Base-by-base conservation (phyloP, 352 stramenopile species). In the Globisporangium barbulae region DNA sequence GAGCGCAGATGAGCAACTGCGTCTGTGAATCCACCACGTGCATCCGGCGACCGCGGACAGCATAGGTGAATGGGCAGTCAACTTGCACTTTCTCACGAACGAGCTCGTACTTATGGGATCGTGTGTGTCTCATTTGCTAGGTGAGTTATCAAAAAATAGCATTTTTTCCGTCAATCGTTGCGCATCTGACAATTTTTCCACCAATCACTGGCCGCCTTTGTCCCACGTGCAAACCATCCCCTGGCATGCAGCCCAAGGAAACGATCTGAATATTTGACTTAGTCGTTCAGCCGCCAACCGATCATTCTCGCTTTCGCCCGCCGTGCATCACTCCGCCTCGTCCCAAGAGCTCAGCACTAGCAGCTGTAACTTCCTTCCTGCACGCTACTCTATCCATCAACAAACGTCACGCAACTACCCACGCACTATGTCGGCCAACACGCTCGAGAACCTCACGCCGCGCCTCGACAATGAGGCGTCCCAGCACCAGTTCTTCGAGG, bases 361-460 rank as follows among this genome's bases (percentile, higher is more conserved):
- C 22, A n/a, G 5, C 25, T 15, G 8, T 28, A 28, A 6, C 47
- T 52, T 49, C 6, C 45, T 55, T 25, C 28, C 33, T 28, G 41
- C 19, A 21, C 6, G 25, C 31, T 17, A 5, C 15, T 28, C 15
- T 6, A 37, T 48, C 21, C 22, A 50, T 17, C 39, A 15, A 41
- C 33, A 39, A 39, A 39, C 8, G 0, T 39, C 33, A 39, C 33
- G 33, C 8, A 13, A 12, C 33, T 12, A 15, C 1, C 35, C 35
- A 41, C 25, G 12, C 35, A 41, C 35, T 12, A 50, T 61, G 35
- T 9, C 17, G 4, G 19, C 4, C 7, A 56, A 25, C 28, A 37
- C 54, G 15, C 54, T 61, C 15, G 15, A 39, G 8, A 61, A 37
- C 54, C 37, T 61, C 54, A 61, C 54, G 22, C 54, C 54, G 54